Evolutionary conservation across 352 stramenopile genomes (phyloP).

Genomic region (Phytophthora boehmeriae): DNA sequence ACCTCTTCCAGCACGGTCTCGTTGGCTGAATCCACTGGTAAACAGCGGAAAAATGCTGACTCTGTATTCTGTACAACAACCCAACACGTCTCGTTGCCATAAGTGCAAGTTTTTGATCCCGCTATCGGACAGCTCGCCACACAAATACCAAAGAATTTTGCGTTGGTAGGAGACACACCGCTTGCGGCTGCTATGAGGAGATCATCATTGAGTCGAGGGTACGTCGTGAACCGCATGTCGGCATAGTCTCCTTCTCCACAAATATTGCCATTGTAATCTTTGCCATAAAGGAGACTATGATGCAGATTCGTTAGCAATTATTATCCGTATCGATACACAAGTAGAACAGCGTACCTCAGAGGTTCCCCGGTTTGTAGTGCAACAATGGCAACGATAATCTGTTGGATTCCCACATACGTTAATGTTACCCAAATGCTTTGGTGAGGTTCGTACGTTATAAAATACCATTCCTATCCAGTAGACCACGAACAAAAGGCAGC

Average conservation of each 20-base stretch:
- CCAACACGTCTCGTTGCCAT: constrained; percentile 76
- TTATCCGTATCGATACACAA: background rate
- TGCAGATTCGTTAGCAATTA: background rate
- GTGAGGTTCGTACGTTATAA: background rate
- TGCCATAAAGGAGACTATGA: constrained; percentile 76
- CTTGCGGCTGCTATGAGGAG: constrained; percentile 52
- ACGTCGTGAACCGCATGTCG: constrained; percentile 60
- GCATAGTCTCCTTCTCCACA: constrained; percentile 62
- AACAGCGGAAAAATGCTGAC: constrained; percentile 71
- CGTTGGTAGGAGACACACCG: constrained; percentile 47
- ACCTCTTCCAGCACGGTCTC: constrained; percentile 61
- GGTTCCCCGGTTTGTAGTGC: constrained; percentile 71
- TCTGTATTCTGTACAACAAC: constrained; percentile 53
- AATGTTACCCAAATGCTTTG: background rate
- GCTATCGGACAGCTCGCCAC: constrained; percentile 58
- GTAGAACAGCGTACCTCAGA: constrained; percentile 32
- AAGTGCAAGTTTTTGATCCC: constrained; percentile 69
- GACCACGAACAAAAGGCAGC: constrained; percentile 82
- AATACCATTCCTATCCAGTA: constrained; percentile 87
- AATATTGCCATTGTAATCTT: constrained; percentile 83
- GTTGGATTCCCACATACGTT: background rate
- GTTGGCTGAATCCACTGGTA: constrained; percentile 68
- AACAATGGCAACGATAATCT: constrained; percentile 65
- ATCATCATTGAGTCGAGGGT: constrained; percentile 84
- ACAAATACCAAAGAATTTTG: constrained; percentile 85